These are phyloP conservation scores for Punica granatum DNA, from an alignment of 345 rosid genomes.

Conservation along the genomic window DNA sequence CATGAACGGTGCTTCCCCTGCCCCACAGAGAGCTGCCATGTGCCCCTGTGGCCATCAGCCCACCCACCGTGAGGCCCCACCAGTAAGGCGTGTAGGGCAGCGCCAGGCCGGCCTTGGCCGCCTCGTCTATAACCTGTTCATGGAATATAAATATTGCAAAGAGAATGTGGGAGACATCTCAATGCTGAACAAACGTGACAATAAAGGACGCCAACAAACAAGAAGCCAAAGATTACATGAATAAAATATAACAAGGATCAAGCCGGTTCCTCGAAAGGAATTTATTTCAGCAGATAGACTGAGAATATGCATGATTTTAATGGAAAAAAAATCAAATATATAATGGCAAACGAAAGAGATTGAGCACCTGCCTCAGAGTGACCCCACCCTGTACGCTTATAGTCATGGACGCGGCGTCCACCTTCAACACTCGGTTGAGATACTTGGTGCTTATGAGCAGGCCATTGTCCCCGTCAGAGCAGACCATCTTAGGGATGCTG, in stretches of 20 bases:
- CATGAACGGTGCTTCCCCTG: conserved; percentile 67
- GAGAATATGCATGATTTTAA: no score
- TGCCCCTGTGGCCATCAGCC: conserved; percentile 67
- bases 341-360: no score
- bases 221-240: no score
- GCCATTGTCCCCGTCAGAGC: conserved; percentile 52
- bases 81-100: conserved; percentile 80
- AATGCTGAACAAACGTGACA: no score
- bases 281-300: no score
- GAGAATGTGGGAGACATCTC: no score
- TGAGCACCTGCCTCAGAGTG: conserved; percentile 33
- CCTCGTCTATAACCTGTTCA: conserved; percentile 32
- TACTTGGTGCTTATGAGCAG: conserved; percentile 65
- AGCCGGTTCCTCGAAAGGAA: no score
- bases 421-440: conserved; percentile 26
- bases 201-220: no score
- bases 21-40: conserved; percentile 80
- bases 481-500: conserved; percentile 63
- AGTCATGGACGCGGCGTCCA: conserved; percentile 34
- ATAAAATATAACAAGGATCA: no score
- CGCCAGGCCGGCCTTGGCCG: conserved; percentile 53
- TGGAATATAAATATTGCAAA: background rate
- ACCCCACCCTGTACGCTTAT: conserved; percentile 63
- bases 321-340: no score
- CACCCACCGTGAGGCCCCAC: conserved; percentile 87